phyloP scores from a whole-genome alignment of 2,329 filamentous ascomycete genomes.

The Endothia cerciana region DNA sequence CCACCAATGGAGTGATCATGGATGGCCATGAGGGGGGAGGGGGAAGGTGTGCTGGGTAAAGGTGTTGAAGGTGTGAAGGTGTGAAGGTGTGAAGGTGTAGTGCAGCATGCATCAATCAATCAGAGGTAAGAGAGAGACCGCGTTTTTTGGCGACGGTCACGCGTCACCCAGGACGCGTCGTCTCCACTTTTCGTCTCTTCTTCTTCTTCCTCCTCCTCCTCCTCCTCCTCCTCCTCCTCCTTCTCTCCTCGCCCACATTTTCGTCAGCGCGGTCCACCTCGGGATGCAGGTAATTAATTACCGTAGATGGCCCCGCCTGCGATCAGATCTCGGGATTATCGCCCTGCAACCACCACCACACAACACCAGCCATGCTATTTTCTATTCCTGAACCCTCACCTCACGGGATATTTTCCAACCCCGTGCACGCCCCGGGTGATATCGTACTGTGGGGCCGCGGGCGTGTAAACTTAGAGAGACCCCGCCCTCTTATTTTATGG shows the following conservation, averaged over 20 bases:
- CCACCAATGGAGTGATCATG: not conserved
- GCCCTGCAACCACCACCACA: too few relatives aligned
- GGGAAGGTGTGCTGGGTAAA: not conserved
- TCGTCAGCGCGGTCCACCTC: not conserved
- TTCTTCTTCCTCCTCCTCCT: not conserved
- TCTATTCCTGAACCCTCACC: not conserved
- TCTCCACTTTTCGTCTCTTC: conserved; percentile 3
- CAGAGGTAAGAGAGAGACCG: conserved; percentile 13
- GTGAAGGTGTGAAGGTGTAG: too few relatives aligned
- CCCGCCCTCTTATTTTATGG: conserved; percentile 5
- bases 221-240: not conserved
- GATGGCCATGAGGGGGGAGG: not conserved
- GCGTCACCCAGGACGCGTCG: conserved; percentile 26
- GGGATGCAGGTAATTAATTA: not conserved
- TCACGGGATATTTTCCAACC: not conserved
- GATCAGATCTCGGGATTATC: not conserved
- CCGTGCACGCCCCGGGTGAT: not conserved
- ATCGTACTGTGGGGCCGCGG: not conserved
- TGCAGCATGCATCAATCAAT: not conserved
- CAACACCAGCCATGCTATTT: conserved; percentile 11
- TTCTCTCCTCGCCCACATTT: not conserved
- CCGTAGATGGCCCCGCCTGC: too few relatives aligned
- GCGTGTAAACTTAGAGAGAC: conserved; percentile 10
- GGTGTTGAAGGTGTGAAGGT: too few relatives aligned
- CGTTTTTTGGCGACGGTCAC: conserved; percentile 32